phyloP scores from a whole-genome alignment of 306 rosid species.

The barrel medic (Medicago truncatula) region DNA sequence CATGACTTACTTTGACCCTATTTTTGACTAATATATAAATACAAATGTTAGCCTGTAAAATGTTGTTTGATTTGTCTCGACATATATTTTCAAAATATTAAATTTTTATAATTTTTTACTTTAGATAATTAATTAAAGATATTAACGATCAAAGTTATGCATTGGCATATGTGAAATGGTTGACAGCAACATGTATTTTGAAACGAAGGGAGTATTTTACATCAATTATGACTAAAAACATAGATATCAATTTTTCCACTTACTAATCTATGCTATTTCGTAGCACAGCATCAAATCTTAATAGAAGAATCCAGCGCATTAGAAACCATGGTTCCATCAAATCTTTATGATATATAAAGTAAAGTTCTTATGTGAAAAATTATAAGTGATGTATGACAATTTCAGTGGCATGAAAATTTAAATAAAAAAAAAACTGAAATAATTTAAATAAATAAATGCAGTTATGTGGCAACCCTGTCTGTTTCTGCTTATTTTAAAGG shows the following conservation, averaged over 20 bases:
- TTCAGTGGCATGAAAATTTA: not conserved
- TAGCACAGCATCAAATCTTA: conserved; percentile 2
- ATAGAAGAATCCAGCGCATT: not conserved
- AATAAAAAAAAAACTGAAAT: not conserved
- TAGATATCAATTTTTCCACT: not conserved
- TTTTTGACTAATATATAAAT: too few species aligned
- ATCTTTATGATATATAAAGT: not conserved
- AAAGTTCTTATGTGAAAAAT: not conserved
- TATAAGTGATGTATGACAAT: not conserved
- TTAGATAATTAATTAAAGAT: too few species aligned
- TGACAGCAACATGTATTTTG: too few species aligned
- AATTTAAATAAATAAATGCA: not conserved
- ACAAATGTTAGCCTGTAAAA: too few species aligned
- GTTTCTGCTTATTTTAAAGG: not conserved
- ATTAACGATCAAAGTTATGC: too few species aligned
- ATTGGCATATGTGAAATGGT: too few species aligned
- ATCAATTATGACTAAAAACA: conserved; percentile 25
- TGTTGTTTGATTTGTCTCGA: too few species aligned
- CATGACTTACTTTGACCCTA: too few species aligned
- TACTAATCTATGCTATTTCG: not conserved
- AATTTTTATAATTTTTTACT: too few species aligned
- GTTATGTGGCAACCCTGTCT: not conserved
- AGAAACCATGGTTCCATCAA: not conserved
- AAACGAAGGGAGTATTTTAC: too few species aligned
- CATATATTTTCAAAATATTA: too few species aligned